These are phyloP conservation scores for Lipomyces yamadae DNA, from an alignment of 805 yeast genomes.

Conservation along the genomic window DNA sequence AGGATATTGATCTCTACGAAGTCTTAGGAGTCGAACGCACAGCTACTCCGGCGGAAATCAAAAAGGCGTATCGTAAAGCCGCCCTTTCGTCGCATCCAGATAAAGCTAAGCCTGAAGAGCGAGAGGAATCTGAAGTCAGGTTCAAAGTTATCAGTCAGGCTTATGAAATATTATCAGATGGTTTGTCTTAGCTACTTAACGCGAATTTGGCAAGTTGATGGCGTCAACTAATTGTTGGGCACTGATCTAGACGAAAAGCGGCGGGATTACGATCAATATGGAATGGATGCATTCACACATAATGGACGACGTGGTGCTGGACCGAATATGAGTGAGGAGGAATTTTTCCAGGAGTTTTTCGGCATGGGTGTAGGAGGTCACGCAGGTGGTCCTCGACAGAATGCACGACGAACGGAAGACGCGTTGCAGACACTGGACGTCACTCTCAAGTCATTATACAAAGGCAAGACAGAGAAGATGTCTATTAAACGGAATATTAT, in stretches of 20 bases:
- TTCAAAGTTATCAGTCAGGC: conserved; percentile 88
- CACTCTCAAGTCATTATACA: conserved; percentile 72
- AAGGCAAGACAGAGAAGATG: conserved; percentile 79
- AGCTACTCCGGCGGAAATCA: conserved; percentile 75
- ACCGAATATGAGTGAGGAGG: conserved; percentile 48
- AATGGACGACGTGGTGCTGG: conserved; percentile 51
- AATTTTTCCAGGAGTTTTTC: conserved; percentile 73
- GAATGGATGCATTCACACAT: conserved; percentile 39
- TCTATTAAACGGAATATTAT: conserved; percentile 71
- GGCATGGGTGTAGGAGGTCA: conserved; percentile 41
- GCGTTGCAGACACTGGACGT: conserved; percentile 69
- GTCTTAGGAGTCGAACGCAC: conserved; percentile 68
- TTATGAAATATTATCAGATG: conserved; percentile 80
- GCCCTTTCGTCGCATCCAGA: conserved; percentile 91
- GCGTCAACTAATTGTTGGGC: background rate
- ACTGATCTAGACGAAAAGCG: conserved; percentile 39
- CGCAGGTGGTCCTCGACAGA: conserved; percentile 36
- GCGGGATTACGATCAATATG: conserved; percentile 47
- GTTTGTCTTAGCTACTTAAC: conserved; percentile 21
- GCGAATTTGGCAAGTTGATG: background rate
- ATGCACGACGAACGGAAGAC: conserved; percentile 59
- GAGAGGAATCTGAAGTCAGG: conserved; percentile 71
- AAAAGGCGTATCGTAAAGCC: conserved; percentile 79
- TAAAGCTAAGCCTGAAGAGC: conserved; percentile 72
- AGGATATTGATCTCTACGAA: conserved; percentile 60